Evolutionary conservation across 345 rosid species (phyloP), one percentile per base, ranked within the genome.

Genomic region (Hibiscus trionum): DNA sequence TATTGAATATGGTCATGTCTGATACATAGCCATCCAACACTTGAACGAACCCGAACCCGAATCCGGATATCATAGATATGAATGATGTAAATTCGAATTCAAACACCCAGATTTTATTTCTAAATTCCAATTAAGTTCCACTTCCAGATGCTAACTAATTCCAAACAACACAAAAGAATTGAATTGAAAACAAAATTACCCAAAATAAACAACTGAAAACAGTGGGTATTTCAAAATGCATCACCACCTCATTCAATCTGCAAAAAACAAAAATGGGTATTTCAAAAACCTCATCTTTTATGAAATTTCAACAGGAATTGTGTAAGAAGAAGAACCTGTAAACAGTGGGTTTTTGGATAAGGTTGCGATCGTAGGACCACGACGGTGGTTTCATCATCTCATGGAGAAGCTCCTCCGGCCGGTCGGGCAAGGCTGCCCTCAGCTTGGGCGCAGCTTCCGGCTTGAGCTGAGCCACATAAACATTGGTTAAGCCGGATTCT

Each of bases 191-290:
- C n/a, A n/a, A n/a, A n/a, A n/a, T n/a, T n/a, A n/a, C n/a, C n/a
- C n/a, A n/a, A n/a, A n/a, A n/a, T n/a, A n/a, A n/a, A n/a, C n/a
- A n/a, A n/a, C n/a, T n/a, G n/a, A n/a, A n/a, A n/a, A n/a, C n/a
- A n/a, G n/a, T n/a, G n/a, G n/a, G n/a, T n/a, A n/a, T n/a, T n/a
- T n/a, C 98, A 42, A 86, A 93, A 84, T 93, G 98, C 98, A 93
- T 93, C 73, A 91, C 89, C 7, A 96, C 98, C 73, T 93, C 97
- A 78, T 91, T 87, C 81, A 91, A 84, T 89, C 98, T 89, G 50
- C 3, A 17, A 63, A 4, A 37, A 42, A 72, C 71, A 70, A n/a
- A 35, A 10, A 7, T 15, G 17, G 59, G 68, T 35, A 7, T n/a
- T 21, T 56, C 31, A 29, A 29, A 29, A 29, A 29, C 3, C 31